These are phyloP conservation scores for Eimeria maxima DNA, from an alignment of 169 alveolate genomes.

Conservation along the genomic window DNA sequence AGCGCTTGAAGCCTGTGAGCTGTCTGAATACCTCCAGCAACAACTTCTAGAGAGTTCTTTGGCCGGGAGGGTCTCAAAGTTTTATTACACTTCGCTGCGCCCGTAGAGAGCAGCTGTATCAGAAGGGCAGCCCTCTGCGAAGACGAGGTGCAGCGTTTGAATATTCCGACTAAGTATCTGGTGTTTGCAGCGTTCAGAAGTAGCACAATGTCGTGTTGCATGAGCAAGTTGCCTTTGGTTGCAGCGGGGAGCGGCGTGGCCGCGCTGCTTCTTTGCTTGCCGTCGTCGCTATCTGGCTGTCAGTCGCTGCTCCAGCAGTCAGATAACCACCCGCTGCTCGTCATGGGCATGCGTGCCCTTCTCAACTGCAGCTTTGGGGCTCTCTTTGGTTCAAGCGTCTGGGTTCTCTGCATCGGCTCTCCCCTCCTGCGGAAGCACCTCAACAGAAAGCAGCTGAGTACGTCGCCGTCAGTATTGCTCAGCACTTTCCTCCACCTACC, in stretches of 20 bases:
- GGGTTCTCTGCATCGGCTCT: conserved; percentile 71
- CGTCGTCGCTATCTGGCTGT: conserved; percentile 22
- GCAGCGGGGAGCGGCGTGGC: conserved; percentile 79
- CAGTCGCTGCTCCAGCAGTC: conserved; percentile 62
- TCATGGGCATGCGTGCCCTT: conserved; percentile 59
- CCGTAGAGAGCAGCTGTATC: background rate
- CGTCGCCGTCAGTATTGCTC: background rate
- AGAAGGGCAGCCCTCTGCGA: background rate
- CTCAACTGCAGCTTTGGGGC: conserved; percentile 79
- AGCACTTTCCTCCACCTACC: background rate
- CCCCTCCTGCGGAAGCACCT: conserved; percentile 70
- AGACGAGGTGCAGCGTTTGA: background rate
- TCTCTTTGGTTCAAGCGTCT: conserved; percentile 73
- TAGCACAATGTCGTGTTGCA: conserved; percentile 50
- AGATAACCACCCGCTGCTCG: conserved; percentile 53
- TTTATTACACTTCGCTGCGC: background rate
- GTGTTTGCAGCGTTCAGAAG: background rate
- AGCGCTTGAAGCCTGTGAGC: background rate
- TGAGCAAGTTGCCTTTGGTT: conserved; percentile 79
- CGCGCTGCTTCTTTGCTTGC: conserved; percentile 59
- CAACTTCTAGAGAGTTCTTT: background rate
- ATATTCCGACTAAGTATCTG: too few species aligned
- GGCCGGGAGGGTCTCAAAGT: background rate
- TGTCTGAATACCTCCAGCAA: background rate
- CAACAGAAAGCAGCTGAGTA: conserved; percentile 69